Evolutionary conservation across 257 asterid species (phyloP).

Genomic region (Parsonsia alboflavescens): DNA sequence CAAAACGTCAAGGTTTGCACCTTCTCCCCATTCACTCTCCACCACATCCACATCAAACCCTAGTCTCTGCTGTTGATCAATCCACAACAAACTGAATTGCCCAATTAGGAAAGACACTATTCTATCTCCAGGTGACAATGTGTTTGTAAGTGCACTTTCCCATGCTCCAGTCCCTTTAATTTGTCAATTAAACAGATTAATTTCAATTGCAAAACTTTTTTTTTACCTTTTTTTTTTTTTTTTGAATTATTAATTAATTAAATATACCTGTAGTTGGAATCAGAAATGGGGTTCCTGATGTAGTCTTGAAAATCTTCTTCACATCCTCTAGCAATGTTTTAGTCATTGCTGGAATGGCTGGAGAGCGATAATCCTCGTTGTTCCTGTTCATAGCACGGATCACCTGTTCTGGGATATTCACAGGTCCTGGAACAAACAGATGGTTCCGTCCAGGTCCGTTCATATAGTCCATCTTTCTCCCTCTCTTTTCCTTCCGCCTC

Average conservation of each 20-base stretch:
- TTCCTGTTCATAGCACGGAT: slow-evolving; percentile 96
- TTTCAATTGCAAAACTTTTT: too few species aligned
- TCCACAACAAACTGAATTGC: slow-evolving; percentile 97
- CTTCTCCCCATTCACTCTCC: slow-evolving; percentile 96
- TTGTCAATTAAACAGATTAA: too few species aligned
- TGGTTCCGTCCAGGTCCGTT: slow-evolving; percentile 97
- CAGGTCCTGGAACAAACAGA: slow-evolving; percentile 99
- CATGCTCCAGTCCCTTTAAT: slow-evolving; percentile 96
- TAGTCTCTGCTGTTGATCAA: slow-evolving; percentile 95
- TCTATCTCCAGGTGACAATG: slow-evolving; percentile 89
- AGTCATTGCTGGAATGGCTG: slow-evolving; percentile 86
- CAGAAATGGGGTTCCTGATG: slow-evolving; percentile 88
- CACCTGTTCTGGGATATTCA: slow-evolving; percentile 93
- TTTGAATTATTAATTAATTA: too few species aligned
- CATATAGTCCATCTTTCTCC: slow-evolving; percentile 69
- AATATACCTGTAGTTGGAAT: slow-evolving; percentile 84
- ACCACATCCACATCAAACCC: slow-evolving; percentile 86
- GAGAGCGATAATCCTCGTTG: slow-evolving; percentile 97
- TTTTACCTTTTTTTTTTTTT: too few species aligned
- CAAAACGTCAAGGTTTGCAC: slow-evolving; percentile 76
- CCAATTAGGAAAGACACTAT: slow-evolving; percentile 84
- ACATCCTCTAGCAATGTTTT: slow-evolving; percentile 81
- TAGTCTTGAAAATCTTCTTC: slow-evolving; percentile 89
- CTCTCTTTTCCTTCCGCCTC: too few species aligned
- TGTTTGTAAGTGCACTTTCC: slow-evolving; percentile 99